Base-by-base conservation (phyloP, 2,329 filamentous ascomycete species). In the Fonsecaea monophora region DNA sequence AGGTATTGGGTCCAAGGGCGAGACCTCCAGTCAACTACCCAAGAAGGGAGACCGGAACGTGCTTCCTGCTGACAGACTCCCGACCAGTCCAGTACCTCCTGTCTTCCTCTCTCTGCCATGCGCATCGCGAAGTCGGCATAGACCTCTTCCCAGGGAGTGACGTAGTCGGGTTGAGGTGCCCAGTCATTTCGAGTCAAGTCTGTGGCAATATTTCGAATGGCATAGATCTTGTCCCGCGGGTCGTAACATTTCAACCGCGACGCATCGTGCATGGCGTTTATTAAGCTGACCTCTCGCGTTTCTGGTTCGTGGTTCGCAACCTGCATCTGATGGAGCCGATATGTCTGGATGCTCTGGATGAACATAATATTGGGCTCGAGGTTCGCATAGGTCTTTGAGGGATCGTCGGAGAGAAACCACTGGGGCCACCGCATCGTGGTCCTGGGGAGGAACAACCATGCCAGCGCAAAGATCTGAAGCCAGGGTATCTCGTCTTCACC, bases 161-260 rank as follows among this genome's bases (percentile, higher is more conserved):
- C 25, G 40, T 68, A 68, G 53, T 68, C 61, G 10, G 66, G 66
- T 30, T 61, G 57, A 10, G 57, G 63, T 5, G 56, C 62, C 62
- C 55, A 60, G 18, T 68, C 66, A 13, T 67, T 25, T 18, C 38
- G 25, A 4, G 35, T n/a, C 40, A 65, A 30, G 57, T 68, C 66
- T 4, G 66, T 56, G 21, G 62, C 66, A 18, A 68, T 68, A 37
- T 61, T 65, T 50, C 62, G 55, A 25, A 68, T 58, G 30, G 66
- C 66, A 42, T 40, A 68, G 2, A 68, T 63, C 62, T 68, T 68
- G 58, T 68, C 66, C 32, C 61, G 57, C 10, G 66, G 66, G 35
- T 68, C 64, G 34, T 56, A 66, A 40, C 64, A 66, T 53, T 60
- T 64, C 37, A 55, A 62, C 40, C 61, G 40, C n/a, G 60, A 55